Evolutionary conservation across 2,329 filamentous ascomycete genomes (phyloP).

Genomic region (Exophiala sp.): DNA sequence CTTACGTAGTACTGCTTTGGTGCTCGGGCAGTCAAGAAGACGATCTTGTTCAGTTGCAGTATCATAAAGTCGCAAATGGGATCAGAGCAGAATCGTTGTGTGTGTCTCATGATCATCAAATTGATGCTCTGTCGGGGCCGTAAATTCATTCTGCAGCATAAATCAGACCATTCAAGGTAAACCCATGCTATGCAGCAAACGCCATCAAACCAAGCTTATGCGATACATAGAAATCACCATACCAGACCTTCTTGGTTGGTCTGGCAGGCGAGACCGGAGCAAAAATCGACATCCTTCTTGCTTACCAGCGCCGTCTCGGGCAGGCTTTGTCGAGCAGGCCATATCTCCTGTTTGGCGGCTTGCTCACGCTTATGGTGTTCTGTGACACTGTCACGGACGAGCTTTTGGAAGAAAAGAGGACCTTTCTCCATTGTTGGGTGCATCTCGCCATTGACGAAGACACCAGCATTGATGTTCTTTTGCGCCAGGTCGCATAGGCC

Average conservation of each 20-base stretch:
- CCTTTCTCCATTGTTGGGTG: constrained; percentile 60
- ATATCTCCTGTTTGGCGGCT: constrained; percentile 46
- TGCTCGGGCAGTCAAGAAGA: too few species aligned
- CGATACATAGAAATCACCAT: constrained; percentile 4
- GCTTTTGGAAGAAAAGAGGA: constrained; percentile 54
- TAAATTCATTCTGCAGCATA: too few species aligned
- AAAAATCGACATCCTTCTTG: constrained; percentile 30
- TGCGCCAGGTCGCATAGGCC: constrained; percentile 58
- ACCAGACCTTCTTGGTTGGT: constrained; percentile 6
- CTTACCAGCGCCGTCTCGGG: constrained; percentile 29
- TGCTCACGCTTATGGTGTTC: constrained; percentile 49
- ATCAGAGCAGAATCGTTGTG: too few species aligned
- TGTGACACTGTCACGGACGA: constrained; percentile 48
- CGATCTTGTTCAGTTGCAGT: too few species aligned
- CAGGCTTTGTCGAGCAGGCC: constrained; percentile 43
- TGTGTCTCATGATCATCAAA: too few species aligned
- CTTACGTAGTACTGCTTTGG: too few species aligned
- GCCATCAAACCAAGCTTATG: not conserved
- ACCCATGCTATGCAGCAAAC: not conserved
- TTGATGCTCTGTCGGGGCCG: too few species aligned
- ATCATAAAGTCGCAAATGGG: too few species aligned
- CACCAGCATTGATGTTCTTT: constrained; percentile 58
- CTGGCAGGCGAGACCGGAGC: constrained; percentile 7
- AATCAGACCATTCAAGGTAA: not conserved
- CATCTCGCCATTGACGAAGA: constrained; percentile 61